A percentile compares a stretch with the other conserved stretches of the same genome.
These are phyloP conservation scores for Cladosporium velox DNA, from an alignment of 2,329 filamentous ascomycete genomes.

Conservation along the genomic window DNA sequence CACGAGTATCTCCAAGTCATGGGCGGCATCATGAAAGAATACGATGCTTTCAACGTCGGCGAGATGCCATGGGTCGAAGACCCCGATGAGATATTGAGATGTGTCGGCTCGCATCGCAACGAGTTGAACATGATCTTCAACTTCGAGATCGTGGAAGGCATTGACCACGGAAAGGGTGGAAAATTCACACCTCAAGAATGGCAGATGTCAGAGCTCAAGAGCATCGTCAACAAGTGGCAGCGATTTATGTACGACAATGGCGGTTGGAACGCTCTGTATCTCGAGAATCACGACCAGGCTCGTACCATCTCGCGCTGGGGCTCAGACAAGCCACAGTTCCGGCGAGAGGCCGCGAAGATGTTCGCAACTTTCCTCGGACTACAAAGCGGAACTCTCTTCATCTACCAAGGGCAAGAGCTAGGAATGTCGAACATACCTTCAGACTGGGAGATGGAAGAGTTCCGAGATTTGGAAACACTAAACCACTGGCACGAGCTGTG, in stretches of 20 bases:
- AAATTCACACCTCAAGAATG: conserved; percentile 54
- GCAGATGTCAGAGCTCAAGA: conserved; percentile 49
- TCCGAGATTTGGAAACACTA: conserved; percentile 55
- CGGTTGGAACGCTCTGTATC: conserved; percentile 65
- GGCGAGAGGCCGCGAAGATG: conserved; percentile 57
- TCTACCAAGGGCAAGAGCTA: conserved; percentile 55
- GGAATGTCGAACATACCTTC: conserved; percentile 52
- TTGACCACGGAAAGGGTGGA: conserved; percentile 49
- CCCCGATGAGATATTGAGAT: conserved; percentile 51
- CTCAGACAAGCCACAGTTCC: conserved; percentile 50
- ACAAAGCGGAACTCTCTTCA: conserved; percentile 48
- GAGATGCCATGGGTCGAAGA: conserved; percentile 50
- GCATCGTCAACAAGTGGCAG: conserved; percentile 60
- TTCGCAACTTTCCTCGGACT: conserved; percentile 37
- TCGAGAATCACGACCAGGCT: conserved; percentile 67
- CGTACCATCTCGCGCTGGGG: conserved; percentile 59
- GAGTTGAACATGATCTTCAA: conserved; percentile 73
- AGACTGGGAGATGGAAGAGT: conserved; percentile 47
- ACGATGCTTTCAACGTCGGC: conserved; percentile 53
- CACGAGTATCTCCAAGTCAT: conserved; percentile 53
- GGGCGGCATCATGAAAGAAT: conserved; percentile 45
- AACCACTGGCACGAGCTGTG: conserved; percentile 57
- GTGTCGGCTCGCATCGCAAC: conserved; percentile 53
- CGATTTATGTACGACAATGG: conserved; percentile 59
- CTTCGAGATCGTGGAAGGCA: conserved; percentile 59